phyloP scores from a whole-genome alignment of 306 rosid genomes.

The Elaeagnus macrophylla region DNA sequence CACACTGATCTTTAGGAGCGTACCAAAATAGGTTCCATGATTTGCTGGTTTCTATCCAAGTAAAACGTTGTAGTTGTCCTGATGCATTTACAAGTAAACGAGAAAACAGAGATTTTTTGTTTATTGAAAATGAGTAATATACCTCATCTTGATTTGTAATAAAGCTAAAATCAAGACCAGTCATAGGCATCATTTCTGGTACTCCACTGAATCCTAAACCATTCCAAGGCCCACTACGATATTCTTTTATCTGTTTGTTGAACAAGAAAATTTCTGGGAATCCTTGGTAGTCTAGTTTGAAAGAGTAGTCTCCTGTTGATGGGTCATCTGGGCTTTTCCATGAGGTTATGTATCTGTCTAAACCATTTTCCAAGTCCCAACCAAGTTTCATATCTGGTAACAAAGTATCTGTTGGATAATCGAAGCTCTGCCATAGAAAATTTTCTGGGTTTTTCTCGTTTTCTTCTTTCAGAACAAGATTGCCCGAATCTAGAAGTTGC shows the following conservation, averaged over 20 bases:
- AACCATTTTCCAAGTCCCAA: conserved; percentile 35
- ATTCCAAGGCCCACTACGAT: conserved; percentile 80
- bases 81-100: conserved; percentile 25
- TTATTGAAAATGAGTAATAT: conserved; percentile 34
- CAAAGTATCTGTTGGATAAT: conserved; percentile 53
- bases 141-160: conserved; percentile 22
- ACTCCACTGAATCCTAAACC: conserved; percentile 64
- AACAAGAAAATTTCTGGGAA: conserved; percentile 45
- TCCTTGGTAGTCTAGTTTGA: conserved; percentile 39
- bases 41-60: conserved; percentile 31
- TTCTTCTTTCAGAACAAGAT: conserved; percentile 39
- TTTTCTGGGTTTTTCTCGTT: conserved; percentile 14
- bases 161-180: conserved; percentile 28
- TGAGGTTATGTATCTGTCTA: conserved; percentile 38
- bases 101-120: conserved; percentile 19
- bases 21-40: conserved; percentile 53
- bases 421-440: conserved; percentile 68
- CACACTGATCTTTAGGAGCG: conserved; percentile 61
- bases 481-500: conserved; percentile 52
- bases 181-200: conserved; percentile 40
- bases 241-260: neutral
- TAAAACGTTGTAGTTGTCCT: conserved; percentile 32
- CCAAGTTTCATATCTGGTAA: conserved; percentile 68
- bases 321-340: conserved; percentile 50
- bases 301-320: conserved; percentile 36